Base-by-base conservation (phyloP, 352 stramenopile genomes). In the Pythium vanterpoolii region DNA sequence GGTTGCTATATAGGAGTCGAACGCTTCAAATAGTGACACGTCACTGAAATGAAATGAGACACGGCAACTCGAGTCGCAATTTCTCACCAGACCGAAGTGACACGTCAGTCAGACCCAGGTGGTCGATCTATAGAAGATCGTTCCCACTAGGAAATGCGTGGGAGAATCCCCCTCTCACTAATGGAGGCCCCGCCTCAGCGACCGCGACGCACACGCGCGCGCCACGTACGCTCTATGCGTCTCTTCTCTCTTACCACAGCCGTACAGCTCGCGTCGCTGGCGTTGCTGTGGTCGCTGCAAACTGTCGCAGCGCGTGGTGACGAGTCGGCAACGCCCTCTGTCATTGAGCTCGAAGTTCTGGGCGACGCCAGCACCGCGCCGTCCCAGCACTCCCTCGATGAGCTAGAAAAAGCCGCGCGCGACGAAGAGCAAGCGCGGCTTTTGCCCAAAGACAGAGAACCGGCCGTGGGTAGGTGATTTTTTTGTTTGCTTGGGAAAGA, bases 261-360 rank as follows among this genome's bases (percentile, higher is more conserved):
- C 51, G 34, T 61, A 27, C 36, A 38, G 34, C 34, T 64, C 47
- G 40, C 27, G 48, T 11, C 43, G 31, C 47, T 69, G 48, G 23
- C 49, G 48, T 40, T 68, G 61, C 47, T 68, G 5, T 54, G 46
- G 36, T 1, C 27, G 47, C 47, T 40, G 39, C 39, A 31, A 13
- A 23, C n/a, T 30, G 42, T 57, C 18, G 40, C 38, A 1, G 52
- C 40, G 36, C 11, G 10, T 26, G 14, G 18, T 1, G 46, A 21
- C n/a, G 43, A 31, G 14, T 19, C 9, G 26, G 24, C 19, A 42
- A 40, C 6, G 23, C 16, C 26, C 10, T 19, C 36, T 26, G 21
- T 68, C 55, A 56, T 69, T n/a, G 62, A 69, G 56, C 16, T 69
- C 2, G 56, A 69, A 39, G 62, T 69, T 39, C 27, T 52, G 34